phyloP scores from a whole-genome alignment of 2,329 filamentous ascomycete genomes.

The Periconia macrospinosa region DNA sequence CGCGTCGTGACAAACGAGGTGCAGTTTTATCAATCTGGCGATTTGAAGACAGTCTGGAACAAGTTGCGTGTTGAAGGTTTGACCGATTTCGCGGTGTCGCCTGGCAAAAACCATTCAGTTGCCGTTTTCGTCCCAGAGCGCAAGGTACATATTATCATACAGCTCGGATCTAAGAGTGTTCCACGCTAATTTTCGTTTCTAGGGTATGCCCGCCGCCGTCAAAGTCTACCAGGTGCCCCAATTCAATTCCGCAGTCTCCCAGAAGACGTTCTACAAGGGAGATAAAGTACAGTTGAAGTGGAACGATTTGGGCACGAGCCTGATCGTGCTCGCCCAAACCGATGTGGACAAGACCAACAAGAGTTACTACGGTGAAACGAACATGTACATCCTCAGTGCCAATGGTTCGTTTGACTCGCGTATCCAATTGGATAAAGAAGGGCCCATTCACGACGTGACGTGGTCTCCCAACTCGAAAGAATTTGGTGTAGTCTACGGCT shows the following conservation, averaged over 20 bases:
- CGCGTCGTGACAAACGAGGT: slow-evolving; percentile 95
- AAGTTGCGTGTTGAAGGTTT: slow-evolving; percentile 92
- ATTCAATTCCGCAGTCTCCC: slow-evolving; percentile 80
- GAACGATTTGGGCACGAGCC: slow-evolving; percentile 87
- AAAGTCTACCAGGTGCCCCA: slow-evolving; percentile 93
- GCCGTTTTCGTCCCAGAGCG: slow-evolving; percentile 94
- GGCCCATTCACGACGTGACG: slow-evolving; percentile 95
- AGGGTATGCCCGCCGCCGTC: slow-evolving; percentile 91
- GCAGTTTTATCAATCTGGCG: slow-evolving; percentile 89
- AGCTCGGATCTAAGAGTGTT: not conserved
- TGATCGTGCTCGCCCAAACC: slow-evolving; percentile 94
- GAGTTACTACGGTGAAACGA: slow-evolving; percentile 99
- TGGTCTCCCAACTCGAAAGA: slow-evolving; percentile 98
- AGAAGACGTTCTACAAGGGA: slow-evolving; percentile 99
- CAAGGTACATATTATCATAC: slow-evolving; percentile 65
- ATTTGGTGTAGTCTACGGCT: slow-evolving; percentile 96
- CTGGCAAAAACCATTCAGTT: slow-evolving; percentile 86
- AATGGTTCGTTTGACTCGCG: slow-evolving; percentile 91
- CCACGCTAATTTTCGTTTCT: slow-evolving; percentile 15
- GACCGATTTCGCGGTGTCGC: slow-evolving; percentile 83
- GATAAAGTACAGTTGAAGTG: slow-evolving; percentile 99
- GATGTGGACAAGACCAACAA: slow-evolving; percentile 98
- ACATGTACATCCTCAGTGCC: slow-evolving; percentile 89
- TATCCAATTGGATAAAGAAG: slow-evolving; percentile 91
- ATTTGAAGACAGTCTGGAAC: slow-evolving; percentile 88